A percentile compares a stretch with the other conserved stretches of the same genome.
Conservation (phyloP, 495 filamentous ascomycete genomes). For the Xylaria palmicola region DNA sequence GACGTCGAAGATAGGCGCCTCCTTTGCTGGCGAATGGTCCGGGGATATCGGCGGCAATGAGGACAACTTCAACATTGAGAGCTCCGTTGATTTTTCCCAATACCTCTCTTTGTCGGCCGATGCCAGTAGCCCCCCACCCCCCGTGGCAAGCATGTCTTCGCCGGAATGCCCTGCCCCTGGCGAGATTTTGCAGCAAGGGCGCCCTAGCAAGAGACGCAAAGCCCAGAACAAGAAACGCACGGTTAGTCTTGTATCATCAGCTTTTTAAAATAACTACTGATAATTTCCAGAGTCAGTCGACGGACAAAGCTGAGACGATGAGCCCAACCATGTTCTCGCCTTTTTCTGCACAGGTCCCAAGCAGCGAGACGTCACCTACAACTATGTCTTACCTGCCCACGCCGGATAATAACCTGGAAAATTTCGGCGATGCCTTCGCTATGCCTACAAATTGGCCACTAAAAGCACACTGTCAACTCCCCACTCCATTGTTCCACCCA, state of each 20-base stretch:
- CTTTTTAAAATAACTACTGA: constrained; percentile 15
- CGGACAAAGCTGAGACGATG: constrained; percentile 36
- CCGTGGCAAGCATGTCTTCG: constrained; percentile 20
- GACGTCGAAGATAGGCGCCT: constrained; percentile 13
- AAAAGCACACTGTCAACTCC: constrained; percentile 3
- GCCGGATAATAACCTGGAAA: constrained; percentile 33
- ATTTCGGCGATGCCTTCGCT: constrained; percentile 15
- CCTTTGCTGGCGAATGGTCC: constrained; percentile 1
- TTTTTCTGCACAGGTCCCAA: constrained; percentile 41
- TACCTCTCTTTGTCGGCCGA: constrained; percentile 71
- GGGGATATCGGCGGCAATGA: constrained; percentile 12
- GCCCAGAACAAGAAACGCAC: constrained; percentile 35
- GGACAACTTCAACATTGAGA: constrained; percentile 19
- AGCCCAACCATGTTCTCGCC: constrained; percentile 52
- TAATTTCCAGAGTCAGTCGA: constrained; percentile 35
- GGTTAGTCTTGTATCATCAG: constrained; percentile 18
- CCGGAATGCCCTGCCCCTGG: constrained; percentile 20
- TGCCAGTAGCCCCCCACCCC: constrained; percentile 62
- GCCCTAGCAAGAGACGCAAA: constrained; percentile 27
- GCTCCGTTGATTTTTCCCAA: constrained; percentile 51
- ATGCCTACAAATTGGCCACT: constrained; percentile 21
- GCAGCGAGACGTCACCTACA: constrained; percentile 46
- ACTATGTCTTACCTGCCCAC: constrained; percentile 56
- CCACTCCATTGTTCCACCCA: background rate
- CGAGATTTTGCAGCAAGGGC: constrained; percentile 13